A percentile compares a stretch with the other conserved stretches of the same genome.
phyloP scores from a whole-genome alignment of 2,329 filamentous ascomycete genomes.

The Orbilia brochopaga region DNA sequence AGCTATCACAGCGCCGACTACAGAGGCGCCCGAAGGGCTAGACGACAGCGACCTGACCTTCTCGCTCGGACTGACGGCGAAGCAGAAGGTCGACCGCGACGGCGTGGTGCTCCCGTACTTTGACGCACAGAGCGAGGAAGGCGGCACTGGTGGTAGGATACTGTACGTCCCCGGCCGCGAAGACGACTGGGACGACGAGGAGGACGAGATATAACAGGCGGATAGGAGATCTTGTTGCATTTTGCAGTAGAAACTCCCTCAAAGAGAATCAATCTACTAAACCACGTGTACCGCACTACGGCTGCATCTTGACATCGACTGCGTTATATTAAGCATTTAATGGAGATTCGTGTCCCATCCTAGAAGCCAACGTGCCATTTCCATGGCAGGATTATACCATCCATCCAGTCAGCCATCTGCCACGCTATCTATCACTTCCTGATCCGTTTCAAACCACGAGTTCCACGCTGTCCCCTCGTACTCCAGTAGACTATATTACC shows the following conservation, averaged over 20 bases:
- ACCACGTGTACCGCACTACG: neutral
- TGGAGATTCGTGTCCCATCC: slow-evolving; percentile 23
- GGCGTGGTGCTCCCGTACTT: slow-evolving; percentile 93
- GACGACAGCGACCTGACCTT: slow-evolving; percentile 71
- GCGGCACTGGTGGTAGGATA: slow-evolving; percentile 87
- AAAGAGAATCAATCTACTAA: slow-evolving; percentile 6
- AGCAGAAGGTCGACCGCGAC: slow-evolving; percentile 84
- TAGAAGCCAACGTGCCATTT: slow-evolving; percentile 17
- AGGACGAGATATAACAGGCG: slow-evolving; percentile 76
- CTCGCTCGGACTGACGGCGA: slow-evolving; percentile 83
- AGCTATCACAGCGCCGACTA: slow-evolving; percentile 58
- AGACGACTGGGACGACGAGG: slow-evolving; percentile 92
- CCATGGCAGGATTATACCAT: neutral
- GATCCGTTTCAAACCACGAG: neutral
- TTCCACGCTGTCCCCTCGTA: neutral
- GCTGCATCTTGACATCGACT: neutral
- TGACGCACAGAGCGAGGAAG: slow-evolving; percentile 84
- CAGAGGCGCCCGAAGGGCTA: slow-evolving; percentile 58
- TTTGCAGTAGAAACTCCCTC: slow-evolving; percentile 21
- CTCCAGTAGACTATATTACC: neutral
- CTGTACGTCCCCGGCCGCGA: slow-evolving; percentile 96
- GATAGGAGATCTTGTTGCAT: neutral
- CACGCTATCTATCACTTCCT: neutral
- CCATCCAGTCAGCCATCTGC: neutral
- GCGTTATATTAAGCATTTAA: slow-evolving; percentile 49